These are phyloP conservation scores for Cylindrotheca fusiformis DNA, from an alignment of 108 stramenopile genomes.

Conservation along the genomic window DNA sequence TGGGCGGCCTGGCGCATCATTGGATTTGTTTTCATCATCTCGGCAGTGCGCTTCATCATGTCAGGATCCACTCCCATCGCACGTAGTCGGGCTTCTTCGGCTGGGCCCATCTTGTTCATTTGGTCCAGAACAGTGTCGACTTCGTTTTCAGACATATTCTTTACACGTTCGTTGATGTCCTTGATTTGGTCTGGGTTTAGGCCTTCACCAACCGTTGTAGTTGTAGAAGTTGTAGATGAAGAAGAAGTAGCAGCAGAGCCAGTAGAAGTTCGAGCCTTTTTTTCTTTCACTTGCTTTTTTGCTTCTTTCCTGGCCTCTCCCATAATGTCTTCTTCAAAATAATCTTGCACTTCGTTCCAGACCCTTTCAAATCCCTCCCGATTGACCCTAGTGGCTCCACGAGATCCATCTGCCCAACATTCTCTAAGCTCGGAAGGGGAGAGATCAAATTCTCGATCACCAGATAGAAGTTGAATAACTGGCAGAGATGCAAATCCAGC, in stretches of 20 bases:
- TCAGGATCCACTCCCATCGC: slow-evolving; percentile 71
- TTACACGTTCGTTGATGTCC: slow-evolving; percentile 49
- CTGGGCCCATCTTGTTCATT: slow-evolving; percentile 63
- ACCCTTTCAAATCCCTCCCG: slow-evolving; percentile 66
- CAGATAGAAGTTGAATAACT: slow-evolving; percentile 48
- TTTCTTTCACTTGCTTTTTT: slow-evolving; percentile 7
- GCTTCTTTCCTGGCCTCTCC: slow-evolving; percentile 48
- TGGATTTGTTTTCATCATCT: slow-evolving; percentile 65
- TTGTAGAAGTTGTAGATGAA: neutral
- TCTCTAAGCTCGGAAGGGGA: slow-evolving; percentile 51
- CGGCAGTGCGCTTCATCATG: slow-evolving; percentile 62
- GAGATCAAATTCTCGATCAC: slow-evolving; percentile 57
- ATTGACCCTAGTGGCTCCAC: slow-evolving; percentile 63
- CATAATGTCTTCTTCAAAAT: slow-evolving; percentile 73
- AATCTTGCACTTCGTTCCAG: slow-evolving; percentile 78
- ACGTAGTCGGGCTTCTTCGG: slow-evolving; percentile 63
- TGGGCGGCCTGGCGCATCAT: slow-evolving; percentile 64
- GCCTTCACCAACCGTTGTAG: slow-evolving; percentile 38
- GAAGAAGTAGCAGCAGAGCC: slow-evolving; percentile 7
- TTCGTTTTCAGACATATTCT: slow-evolving; percentile 62
- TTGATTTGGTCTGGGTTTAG: slow-evolving; percentile 50
- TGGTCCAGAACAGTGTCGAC: slow-evolving; percentile 52
- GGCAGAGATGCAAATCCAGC: slow-evolving; percentile 63
- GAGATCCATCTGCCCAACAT: slow-evolving; percentile 66
- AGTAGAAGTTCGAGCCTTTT: slow-evolving; percentile 15